Percentiles rank a stretch among this genome's conserved stretches.
Evolutionary conservation across 2,329 filamentous ascomycete genomes (phyloP).

Genomic region (Ophiostoma ulmi): DNA sequence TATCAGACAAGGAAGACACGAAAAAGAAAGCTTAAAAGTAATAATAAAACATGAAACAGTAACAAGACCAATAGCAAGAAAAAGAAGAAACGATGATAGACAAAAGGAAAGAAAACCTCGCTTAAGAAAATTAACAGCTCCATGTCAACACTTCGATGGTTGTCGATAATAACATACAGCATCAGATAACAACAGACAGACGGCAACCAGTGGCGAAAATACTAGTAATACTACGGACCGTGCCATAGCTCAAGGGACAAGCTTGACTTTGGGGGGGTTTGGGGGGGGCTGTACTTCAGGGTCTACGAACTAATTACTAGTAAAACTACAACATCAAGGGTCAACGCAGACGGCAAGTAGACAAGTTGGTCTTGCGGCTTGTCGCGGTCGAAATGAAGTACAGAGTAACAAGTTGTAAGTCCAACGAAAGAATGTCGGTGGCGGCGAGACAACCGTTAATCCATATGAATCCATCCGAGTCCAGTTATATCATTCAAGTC

Average conservation of each 20-base stretch:
- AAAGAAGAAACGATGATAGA: background rate
- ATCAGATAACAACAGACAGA: background rate
- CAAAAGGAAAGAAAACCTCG: background rate
- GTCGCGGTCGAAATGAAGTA: background rate
- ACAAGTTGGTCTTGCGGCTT: background rate
- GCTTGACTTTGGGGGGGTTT: background rate
- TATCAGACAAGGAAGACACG: background rate
- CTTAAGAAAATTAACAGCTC: background rate
- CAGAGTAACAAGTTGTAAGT: background rate
- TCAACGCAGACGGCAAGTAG: background rate
- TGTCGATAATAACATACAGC: background rate
- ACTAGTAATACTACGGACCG: constrained; percentile 8
- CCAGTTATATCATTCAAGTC: background rate
- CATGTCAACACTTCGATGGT: background rate
- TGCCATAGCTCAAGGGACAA: constrained; percentile 7
- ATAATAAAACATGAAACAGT: constrained; percentile 7
- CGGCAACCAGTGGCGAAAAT: constrained; percentile 10
- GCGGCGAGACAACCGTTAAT: constrained; percentile 1
- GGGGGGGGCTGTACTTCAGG: background rate
- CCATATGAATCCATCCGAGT: background rate
- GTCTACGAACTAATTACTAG: background rate
- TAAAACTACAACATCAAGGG: background rate
- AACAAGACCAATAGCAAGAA: constrained; percentile 13
- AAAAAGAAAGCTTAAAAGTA: background rate
- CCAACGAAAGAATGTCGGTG: too few species aligned